A percentile compares a stretch with the other conserved stretches of the same genome.
These are phyloP conservation scores for Solanum rostratum DNA, from an alignment of 257 asterid species.

Conservation along the genomic window DNA sequence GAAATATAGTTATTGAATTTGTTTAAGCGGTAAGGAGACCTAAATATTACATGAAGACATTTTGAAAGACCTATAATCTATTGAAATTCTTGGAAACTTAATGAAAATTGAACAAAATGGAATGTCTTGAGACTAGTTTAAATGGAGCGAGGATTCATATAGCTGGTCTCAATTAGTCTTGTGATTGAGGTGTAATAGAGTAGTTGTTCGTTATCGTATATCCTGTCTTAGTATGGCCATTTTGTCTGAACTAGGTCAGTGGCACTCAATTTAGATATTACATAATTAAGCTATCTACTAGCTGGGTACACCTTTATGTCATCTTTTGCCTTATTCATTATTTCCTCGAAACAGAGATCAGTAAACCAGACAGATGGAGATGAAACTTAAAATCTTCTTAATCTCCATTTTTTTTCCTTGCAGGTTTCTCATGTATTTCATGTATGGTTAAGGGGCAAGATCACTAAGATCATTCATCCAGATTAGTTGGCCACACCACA, in stretches of 20 bases:
- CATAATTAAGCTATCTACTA: background rate
- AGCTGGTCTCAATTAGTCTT: background rate
- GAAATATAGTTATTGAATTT: background rate
- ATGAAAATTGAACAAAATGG: background rate
- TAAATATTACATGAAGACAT: background rate
- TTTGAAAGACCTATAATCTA: background rate
- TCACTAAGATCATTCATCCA: background rate
- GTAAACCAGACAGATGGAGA: background rate
- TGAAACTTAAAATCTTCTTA: background rate
- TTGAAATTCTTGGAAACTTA: background rate
- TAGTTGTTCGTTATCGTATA: background rate
- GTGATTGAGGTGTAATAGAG: background rate
- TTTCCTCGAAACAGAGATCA: background rate
- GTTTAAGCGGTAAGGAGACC: background rate
- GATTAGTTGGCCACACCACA: background rate
- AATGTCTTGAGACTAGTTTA: background rate
- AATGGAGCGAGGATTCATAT: background rate
- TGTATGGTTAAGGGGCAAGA: constrained; percentile 33
- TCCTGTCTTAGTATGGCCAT: background rate
- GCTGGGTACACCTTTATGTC: background rate
- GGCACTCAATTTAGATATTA: background rate
- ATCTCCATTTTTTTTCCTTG: constrained; percentile 3
- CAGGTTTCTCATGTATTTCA: constrained; percentile 64
- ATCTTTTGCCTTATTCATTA: background rate
- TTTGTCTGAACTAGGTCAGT: background rate